Base-by-base conservation (phyloP, 345 rosid species). In the Eucalyptus decipiens region DNA sequence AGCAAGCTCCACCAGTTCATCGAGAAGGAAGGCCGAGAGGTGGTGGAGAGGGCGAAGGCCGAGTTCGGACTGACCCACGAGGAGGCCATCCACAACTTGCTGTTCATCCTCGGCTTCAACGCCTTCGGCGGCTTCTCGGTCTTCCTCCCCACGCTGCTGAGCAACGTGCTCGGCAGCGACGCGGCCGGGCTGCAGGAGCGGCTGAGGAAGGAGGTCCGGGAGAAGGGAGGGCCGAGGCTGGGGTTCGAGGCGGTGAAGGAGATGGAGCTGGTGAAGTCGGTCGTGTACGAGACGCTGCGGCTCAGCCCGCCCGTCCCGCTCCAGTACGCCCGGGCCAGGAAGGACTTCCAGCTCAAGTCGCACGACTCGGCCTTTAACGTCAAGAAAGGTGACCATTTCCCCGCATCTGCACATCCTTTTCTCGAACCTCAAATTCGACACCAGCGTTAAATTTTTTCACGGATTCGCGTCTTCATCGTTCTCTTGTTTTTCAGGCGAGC, bases 51-150 rank as follows among this genome's bases (percentile, higher is more conserved):
- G 6, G 99, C 94, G 1, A 65, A 90, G 62, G 89, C 89, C 2
- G 95, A 96, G 87, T 97, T 91, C 89, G 98, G 97, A 62, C 91
- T 96, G 90, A 95, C 91, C 32, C 91, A 91, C 34, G 92, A 94
- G 43, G 98, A 97, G 69, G 50, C 94, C 10, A 89, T 95, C 51
- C 96, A 97, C 65, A 96, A 97, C 91, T 65, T 96, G 24, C 91
- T 97, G 65, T 97, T 96, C 89, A 49, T 91, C 13, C 90, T 97
- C 15, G 97, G 99, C 11, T 97, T 97, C 90, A 97, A 97, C 54
- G 96, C 99, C 10, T 97, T 86, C 43, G 99, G 99, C 81, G 99
- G 99, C 47, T 97, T 97, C 92, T 93, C 97, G 9, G 23, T 95
- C 50, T 96, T 97, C 32, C 87, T 96, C 67, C 97, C 97, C 0